phyloP scores from a whole-genome alignment of 148 eudicot species.

The Chenopodium suecicum region DNA sequence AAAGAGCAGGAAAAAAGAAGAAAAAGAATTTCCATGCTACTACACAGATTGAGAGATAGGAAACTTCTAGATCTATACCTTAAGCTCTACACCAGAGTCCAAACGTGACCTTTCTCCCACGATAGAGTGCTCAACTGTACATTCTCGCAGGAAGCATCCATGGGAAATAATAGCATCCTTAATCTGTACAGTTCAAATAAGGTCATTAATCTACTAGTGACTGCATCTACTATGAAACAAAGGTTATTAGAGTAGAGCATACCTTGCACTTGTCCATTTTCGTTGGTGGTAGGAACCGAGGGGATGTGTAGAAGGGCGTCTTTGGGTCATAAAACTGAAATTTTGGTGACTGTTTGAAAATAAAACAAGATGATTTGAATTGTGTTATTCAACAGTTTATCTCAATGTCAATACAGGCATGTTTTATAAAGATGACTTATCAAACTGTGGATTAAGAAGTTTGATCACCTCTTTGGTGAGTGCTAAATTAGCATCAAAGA shows the following conservation, averaged over 20 bases:
- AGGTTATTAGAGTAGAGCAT: constrained; percentile 18
- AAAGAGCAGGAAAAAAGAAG: neutral
- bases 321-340: constrained; percentile 91
- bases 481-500: constrained; percentile 91
- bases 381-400: constrained; percentile 1
- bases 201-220: neutral
- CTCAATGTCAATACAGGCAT: neutral
- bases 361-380: neutral
- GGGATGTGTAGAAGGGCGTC: constrained; percentile 94
- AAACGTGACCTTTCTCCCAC: constrained; percentile 96
- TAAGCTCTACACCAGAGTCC: constrained; percentile 84
- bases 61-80: constrained; percentile 37
- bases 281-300: constrained; percentile 85
- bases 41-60: neutral
- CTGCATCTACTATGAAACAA: neutral
- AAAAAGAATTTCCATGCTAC: neutral
- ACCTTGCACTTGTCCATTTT: constrained; percentile 89
- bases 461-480: constrained; percentile 72
- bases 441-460: neutral
- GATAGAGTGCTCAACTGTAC: constrained; percentile 73
- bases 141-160: constrained; percentile 92
- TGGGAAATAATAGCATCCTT: constrained; percentile 94
- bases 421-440: neutral
- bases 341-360: constrained; percentile 53
- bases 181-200: constrained; percentile 47